These are phyloP conservation scores for Cudoniella acicularis DNA, from an alignment of 495 filamentous ascomycete genomes.

Conservation along the genomic window DNA sequence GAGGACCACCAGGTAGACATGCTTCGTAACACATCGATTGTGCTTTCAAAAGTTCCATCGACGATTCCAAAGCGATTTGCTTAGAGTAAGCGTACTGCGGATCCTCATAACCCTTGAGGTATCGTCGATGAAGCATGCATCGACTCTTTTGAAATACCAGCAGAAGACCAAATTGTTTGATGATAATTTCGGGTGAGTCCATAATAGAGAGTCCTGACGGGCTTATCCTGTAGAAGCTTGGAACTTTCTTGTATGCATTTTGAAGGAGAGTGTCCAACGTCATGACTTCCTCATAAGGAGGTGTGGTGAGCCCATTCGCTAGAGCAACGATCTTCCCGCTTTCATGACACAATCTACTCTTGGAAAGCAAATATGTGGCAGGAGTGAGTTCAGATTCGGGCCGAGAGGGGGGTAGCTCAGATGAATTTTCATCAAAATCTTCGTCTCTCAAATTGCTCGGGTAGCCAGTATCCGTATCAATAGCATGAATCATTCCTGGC, in stretches of 20 bases:
- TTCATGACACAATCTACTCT: constrained; percentile 34
- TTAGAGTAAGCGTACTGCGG: constrained; percentile 67
- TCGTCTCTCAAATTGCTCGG: constrained; percentile 47
- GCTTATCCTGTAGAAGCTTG: constrained; percentile 54
- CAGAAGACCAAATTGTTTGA: constrained; percentile 67
- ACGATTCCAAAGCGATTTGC: constrained; percentile 62
- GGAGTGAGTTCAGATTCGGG: constrained; percentile 43
- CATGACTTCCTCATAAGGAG: constrained; percentile 63
- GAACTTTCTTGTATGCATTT: constrained; percentile 52
- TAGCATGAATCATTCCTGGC: constrained; percentile 44
- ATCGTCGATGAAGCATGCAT: constrained; percentile 70
- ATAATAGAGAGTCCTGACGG: constrained; percentile 57
- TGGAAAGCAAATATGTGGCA: constrained; percentile 46
- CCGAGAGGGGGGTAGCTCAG: constrained; percentile 38
- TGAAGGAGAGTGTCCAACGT: constrained; percentile 59
- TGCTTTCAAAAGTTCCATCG: constrained; percentile 54
- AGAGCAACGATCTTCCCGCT: constrained; percentile 38
- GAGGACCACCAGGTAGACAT: constrained; percentile 34
- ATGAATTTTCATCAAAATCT: constrained; percentile 43
- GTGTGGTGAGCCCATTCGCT: constrained; percentile 34
- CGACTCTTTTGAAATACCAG: constrained; percentile 70
- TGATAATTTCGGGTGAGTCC: constrained; percentile 60
- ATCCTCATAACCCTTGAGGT: constrained; percentile 52
- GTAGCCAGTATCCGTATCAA: constrained; percentile 43
- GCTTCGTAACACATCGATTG: constrained; percentile 37